Percentiles rank a stretch among this genome's conserved stretches.
These are phyloP conservation scores for Sporothrix sp. DNA, from an alignment of 2,329 filamentous ascomycete species.

Conservation along the genomic window DNA sequence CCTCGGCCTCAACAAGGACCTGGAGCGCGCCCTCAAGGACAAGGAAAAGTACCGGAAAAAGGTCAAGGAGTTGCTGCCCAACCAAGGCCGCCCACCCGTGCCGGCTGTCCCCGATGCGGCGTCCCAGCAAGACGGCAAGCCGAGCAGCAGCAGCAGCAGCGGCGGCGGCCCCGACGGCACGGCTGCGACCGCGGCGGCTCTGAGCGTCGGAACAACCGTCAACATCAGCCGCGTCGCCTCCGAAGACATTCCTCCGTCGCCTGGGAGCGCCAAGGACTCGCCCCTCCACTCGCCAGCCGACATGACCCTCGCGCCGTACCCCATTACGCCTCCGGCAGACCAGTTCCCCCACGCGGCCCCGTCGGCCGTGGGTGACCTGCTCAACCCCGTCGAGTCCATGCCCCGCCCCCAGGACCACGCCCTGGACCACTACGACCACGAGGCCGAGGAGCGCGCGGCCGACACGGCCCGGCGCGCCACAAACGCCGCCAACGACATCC, in stretches of 20 bases:
- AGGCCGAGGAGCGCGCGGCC: slow-evolving; percentile 40
- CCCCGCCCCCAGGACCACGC: slow-evolving; percentile 52
- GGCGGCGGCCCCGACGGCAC: not conserved
- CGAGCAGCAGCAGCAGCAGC: not conserved
- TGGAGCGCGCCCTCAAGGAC: slow-evolving; percentile 83
- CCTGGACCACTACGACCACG: slow-evolving; percentile 45
- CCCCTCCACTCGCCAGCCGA: slow-evolving; percentile 38
- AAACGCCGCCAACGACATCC: slow-evolving; percentile 37
- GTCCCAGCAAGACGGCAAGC: not conserved
- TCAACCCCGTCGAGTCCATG: slow-evolving; percentile 50
- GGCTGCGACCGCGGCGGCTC: not conserved
- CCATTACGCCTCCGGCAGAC: slow-evolving; percentile 53
- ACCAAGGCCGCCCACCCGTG: slow-evolving; percentile 18
- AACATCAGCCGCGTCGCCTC: not conserved
- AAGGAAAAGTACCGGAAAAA: slow-evolving; percentile 91
- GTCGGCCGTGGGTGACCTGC: slow-evolving; percentile 39
- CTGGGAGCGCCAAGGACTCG: slow-evolving; percentile 8
- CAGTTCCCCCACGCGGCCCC: slow-evolving; percentile 28
- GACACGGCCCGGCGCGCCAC: slow-evolving; percentile 37
- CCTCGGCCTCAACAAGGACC: slow-evolving; percentile 83
- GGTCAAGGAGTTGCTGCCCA: slow-evolving; percentile 60
- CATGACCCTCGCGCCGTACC: slow-evolving; percentile 50
- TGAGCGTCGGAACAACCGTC: not conserved
- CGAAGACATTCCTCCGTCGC: not conserved
- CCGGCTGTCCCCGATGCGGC: slow-evolving; percentile 11